Evolutionary conservation across 768 basidiomycete species (phyloP).

Genomic region (Tricholoma terreum): DNA sequence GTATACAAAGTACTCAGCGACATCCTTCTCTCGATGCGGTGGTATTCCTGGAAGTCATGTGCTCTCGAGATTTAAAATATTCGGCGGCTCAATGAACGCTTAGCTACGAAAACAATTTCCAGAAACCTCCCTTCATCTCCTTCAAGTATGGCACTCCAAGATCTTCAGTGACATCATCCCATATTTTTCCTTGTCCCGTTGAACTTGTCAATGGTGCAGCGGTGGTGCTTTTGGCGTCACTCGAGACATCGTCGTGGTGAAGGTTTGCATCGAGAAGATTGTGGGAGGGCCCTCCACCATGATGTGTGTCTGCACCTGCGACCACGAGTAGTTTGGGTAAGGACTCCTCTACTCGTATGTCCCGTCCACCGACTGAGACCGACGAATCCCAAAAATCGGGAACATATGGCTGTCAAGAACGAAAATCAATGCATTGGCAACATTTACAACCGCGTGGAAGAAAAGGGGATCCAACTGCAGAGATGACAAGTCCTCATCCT

Average conservation of each 20-base stretch:
- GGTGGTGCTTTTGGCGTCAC: conserved; percentile 14
- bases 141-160: conserved; percentile 38
- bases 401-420: conserved; percentile 37
- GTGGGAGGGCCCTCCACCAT: conserved; percentile 37
- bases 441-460: neutral
- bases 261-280: conserved; percentile 26
- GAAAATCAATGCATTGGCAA: neutral
- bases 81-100: neutral
- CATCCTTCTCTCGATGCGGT: no score
- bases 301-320: conserved; percentile 36
- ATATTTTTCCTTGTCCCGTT: conserved; percentile 30
- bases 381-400: conserved; percentile 46
- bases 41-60: no score
- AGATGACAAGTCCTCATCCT: no score
- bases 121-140: conserved; percentile 29
- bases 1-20: no score
- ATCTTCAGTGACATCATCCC: conserved; percentile 46
- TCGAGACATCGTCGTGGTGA: conserved; percentile 14
- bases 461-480: neutral
- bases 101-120: conserved; percentile 29
- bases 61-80: neutral
- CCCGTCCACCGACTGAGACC: conserved; percentile 8
- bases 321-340: conserved; percentile 45
- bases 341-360: conserved; percentile 19
- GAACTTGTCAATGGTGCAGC: conserved; percentile 5